Conservation (phyloP, 495 filamentous ascomycete genomes). For the Emericellopsis terricola region DNA sequence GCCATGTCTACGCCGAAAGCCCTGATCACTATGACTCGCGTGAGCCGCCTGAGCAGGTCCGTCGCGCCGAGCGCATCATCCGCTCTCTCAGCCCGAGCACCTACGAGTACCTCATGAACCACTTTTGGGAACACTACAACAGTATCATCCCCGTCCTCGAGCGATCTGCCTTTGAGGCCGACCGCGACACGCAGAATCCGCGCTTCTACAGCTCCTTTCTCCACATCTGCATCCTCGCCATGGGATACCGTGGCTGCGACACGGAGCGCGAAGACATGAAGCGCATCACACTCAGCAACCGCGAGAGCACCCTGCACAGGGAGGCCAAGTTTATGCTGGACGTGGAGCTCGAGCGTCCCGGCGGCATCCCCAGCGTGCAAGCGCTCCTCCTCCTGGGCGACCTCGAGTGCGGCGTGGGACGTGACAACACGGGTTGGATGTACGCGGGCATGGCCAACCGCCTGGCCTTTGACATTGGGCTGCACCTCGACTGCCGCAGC, state of each 20-base stretch:
- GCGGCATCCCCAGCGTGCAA: slow-evolving; percentile 30
- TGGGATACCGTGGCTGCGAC: slow-evolving; percentile 31
- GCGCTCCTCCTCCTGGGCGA: slow-evolving; percentile 31
- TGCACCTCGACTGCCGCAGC: slow-evolving; percentile 22
- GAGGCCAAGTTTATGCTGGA: slow-evolving; percentile 35
- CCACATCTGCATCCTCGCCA: slow-evolving; percentile 32
- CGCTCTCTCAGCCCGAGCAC: slow-evolving; percentile 20
- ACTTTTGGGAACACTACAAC: slow-evolving; percentile 35
- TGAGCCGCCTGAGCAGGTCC: slow-evolving; percentile 16
- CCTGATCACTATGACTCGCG: slow-evolving; percentile 4
- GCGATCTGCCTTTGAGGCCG: slow-evolving; percentile 28
- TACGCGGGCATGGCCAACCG: slow-evolving; percentile 32
- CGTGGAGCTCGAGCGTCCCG: slow-evolving; percentile 28
- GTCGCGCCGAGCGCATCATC: slow-evolving; percentile 25
- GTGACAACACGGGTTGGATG: slow-evolving; percentile 34
- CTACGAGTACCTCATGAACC: slow-evolving; percentile 31
- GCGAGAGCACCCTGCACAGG: slow-evolving; percentile 31
- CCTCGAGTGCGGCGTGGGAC: slow-evolving; percentile 30
- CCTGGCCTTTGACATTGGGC: slow-evolving; percentile 30
- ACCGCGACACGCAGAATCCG: slow-evolving; percentile 19
- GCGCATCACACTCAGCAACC: slow-evolving; percentile 20
- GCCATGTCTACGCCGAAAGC: slow-evolving; percentile 12
- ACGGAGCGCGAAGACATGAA: slow-evolving; percentile 27
- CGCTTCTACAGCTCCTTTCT: slow-evolving; percentile 31
- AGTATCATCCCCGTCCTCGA: slow-evolving; percentile 26